These are phyloP conservation scores for Trichoderma gamsii DNA, from an alignment of 495 filamentous ascomycete species.

Conservation along the genomic window DNA sequence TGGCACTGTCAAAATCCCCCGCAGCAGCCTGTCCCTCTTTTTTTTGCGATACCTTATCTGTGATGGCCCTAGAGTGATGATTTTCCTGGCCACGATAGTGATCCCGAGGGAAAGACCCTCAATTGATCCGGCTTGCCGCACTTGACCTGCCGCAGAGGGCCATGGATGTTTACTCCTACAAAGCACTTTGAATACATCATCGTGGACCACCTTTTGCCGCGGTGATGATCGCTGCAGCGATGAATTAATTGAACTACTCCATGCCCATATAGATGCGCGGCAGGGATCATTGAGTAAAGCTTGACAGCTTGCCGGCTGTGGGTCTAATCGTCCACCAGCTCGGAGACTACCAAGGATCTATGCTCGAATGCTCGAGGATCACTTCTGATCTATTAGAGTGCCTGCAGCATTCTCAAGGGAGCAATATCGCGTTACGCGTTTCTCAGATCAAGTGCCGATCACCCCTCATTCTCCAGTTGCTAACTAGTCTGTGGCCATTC, in stretches of 20 bases:
- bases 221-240: too few relatives aligned
- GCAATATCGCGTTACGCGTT: background rate
- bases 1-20: background rate
- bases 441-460: background rate
- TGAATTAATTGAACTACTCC: too few relatives aligned
- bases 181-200: too few relatives aligned
- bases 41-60: constrained; percentile 3
- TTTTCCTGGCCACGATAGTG: constrained; percentile 9
- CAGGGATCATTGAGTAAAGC: background rate
- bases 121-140: constrained; percentile 1
- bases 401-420: background rate
- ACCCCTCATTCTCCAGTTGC: background rate
- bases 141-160: background rate
- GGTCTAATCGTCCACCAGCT: background rate
- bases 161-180: too few relatives aligned
- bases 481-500: background rate
- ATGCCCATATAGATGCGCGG: too few relatives aligned
- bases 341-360: background rate
- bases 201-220: too few relatives aligned
- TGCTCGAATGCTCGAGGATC: background rate
- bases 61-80: background rate
- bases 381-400: background rate
- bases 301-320: background rate
- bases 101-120: constrained; percentile 2
- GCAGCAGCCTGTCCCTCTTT: constrained; percentile 12